These are phyloP conservation scores for Aotearoamyces nothofagi DNA, from an alignment of 2,329 filamentous ascomycete species.

Conservation along the genomic window DNA sequence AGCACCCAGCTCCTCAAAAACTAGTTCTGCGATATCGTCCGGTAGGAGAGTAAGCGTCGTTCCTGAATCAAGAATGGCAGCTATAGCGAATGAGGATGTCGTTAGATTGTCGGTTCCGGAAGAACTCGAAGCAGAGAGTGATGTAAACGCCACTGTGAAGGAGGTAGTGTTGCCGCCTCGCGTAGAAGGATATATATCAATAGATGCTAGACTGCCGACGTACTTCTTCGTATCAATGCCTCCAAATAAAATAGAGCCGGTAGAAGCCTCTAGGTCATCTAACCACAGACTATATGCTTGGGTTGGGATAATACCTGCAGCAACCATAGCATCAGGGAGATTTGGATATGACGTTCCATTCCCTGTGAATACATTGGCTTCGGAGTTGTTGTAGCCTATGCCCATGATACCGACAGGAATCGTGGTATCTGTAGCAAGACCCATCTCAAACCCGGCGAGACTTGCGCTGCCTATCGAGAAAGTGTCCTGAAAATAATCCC, in stretches of 20 bases:
- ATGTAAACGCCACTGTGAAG: conserved; percentile 20
- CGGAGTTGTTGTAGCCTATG: conserved; percentile 31
- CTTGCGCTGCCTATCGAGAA: conserved; percentile 38
- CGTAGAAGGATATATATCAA: conserved; percentile 15
- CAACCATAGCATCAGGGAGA: conserved; percentile 19
- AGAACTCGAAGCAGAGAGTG: conserved; percentile 15
- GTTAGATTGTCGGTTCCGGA: conserved; percentile 24
- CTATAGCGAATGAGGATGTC: conserved; percentile 22
- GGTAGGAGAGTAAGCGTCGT: conserved; percentile 54
- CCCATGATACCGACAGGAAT: conserved; percentile 42
- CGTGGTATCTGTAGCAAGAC: conserved; percentile 31
- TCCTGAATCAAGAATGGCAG: conserved; percentile 48
- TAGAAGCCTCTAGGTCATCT: conserved; percentile 20
- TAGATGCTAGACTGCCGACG: conserved; percentile 20
- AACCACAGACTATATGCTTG: conserved; percentile 24
- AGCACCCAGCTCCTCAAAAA: conserved; percentile 30
- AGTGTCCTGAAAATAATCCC: conserved; percentile 69
- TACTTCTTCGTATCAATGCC: conserved; percentile 31
- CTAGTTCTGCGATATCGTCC: conserved; percentile 29
- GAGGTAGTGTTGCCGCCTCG: conserved; percentile 8
- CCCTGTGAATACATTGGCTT: conserved; percentile 29
- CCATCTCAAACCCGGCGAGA: conserved; percentile 36
- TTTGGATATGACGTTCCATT: conserved; percentile 21
- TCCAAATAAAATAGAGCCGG: conserved; percentile 26
- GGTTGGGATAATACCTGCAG: conserved; percentile 27